Conservation (phyloP, 2,329 filamentous ascomycete genomes). For the Venturia carpophila region DNA sequence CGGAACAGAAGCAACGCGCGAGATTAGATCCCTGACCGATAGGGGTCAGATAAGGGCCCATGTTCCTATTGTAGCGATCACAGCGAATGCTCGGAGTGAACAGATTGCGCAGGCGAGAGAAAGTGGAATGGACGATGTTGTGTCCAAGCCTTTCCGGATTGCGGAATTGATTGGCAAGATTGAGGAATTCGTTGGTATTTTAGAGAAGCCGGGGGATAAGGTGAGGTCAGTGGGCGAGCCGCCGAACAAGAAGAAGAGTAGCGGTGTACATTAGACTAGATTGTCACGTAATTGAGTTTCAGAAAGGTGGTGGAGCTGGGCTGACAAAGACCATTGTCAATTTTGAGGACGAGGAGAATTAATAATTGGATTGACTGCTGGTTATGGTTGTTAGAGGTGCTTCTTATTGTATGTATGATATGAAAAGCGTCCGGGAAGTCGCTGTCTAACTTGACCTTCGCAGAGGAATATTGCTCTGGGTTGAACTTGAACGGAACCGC, state of each 20-base stretch:
- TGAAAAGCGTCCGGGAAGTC: too few relatives aligned
- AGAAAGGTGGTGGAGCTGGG: too few relatives aligned
- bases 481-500: too few relatives aligned
- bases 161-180: constrained; percentile 28
- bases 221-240: neutral
- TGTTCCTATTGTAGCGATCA: constrained; percentile 18
- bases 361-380: too few relatives aligned
- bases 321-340: too few relatives aligned
- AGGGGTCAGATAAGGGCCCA: neutral
- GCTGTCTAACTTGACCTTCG: too few relatives aligned
- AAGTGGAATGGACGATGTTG: constrained; percentile 18
- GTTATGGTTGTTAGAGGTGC: too few relatives aligned
- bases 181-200: constrained; percentile 15
- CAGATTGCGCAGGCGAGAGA: constrained; percentile 15
- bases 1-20: constrained; percentile 13
- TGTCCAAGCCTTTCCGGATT: constrained; percentile 31
- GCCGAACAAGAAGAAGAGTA: neutral
- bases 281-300: too few relatives aligned
- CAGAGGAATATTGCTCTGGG: too few relatives aligned
- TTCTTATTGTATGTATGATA: too few relatives aligned
- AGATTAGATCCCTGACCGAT: constrained; percentile 9
- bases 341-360: too few relatives aligned
- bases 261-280: neutral
- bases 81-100: constrained; percentile 18
- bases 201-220: constrained; percentile 3